These are phyloP conservation scores for Rhododendron williamsianum DNA, from an alignment of 148 eudicot genomes.

Conservation along the genomic window DNA sequence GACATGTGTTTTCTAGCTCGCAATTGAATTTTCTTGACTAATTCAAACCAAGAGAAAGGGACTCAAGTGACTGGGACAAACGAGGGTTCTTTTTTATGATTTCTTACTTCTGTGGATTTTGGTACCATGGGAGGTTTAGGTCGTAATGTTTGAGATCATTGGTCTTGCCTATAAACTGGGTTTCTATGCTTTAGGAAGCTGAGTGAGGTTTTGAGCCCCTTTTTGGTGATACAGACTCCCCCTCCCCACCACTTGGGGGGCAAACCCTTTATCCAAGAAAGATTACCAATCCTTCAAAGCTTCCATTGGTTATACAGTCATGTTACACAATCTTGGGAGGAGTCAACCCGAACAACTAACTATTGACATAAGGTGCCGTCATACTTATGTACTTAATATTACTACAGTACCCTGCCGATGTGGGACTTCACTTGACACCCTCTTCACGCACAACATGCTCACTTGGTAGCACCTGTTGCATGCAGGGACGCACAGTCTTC, in stretches of 20 bases:
- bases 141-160: not conserved
- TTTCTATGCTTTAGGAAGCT: constrained; percentile 9
- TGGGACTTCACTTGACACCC: not conserved
- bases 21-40: not conserved
- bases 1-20: not conserved
- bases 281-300: not conserved
- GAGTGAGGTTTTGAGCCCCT: not conserved
- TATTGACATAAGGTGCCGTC: not conserved
- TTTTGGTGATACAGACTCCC: not conserved
- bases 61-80: not conserved
- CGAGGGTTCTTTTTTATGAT: not conserved
- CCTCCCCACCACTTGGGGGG: no score
- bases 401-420: not conserved
- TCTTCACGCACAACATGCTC: not conserved
- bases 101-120: not conserved
- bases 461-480: not conserved
- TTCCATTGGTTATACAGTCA: not conserved
- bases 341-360: not conserved
- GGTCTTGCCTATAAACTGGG: not conserved
- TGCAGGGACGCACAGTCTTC: not conserved
- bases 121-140: not conserved
- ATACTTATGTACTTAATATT: not conserved
- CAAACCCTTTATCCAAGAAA: not conserved
- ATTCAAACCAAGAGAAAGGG: not conserved
- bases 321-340: not conserved